Conservation (phyloP, 306 rosid species). For the Trichosanthes cucumerina region DNA sequence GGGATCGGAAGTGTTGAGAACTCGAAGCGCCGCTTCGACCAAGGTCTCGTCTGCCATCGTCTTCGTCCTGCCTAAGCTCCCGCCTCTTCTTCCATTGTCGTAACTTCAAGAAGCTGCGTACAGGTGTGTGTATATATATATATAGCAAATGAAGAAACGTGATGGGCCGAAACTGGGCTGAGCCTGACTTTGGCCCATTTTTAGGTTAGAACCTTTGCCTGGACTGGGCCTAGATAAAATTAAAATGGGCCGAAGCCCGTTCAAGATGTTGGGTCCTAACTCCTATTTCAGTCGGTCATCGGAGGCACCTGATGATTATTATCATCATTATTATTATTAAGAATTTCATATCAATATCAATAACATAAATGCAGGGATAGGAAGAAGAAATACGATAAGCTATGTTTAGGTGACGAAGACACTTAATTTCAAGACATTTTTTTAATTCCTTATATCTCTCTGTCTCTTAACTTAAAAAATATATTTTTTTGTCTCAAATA, state of each 20-base stretch:
- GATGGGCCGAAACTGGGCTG: not conserved
- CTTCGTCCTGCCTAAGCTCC: not conserved
- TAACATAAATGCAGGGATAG: too few species aligned
- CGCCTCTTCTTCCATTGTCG: not conserved
- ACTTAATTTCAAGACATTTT: too few species aligned
- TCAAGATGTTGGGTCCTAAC: not conserved
- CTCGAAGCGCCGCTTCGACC: constrained; percentile 64
- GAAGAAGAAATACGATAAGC: too few species aligned
- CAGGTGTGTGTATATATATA: not conserved
- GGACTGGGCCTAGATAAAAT: not conserved
- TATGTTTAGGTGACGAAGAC: too few species aligned
- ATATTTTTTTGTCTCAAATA: too few species aligned
- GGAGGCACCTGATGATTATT: too few species aligned
- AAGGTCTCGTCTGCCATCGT: constrained; percentile 24
- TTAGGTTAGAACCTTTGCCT: not conserved
- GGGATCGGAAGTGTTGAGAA: constrained; percentile 70
- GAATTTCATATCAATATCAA: too few species aligned
- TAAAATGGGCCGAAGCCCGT: not conserved
- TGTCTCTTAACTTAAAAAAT: too few species aligned
- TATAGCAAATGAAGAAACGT: not conserved
- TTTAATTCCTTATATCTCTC: too few species aligned
- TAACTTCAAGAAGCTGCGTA: not conserved
- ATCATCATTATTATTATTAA: too few species aligned
- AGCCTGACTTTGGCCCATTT: not conserved
- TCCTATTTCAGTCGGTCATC: not conserved